Percentiles rank a stretch among this genome's conserved stretches.
phyloP scores from a whole-genome alignment of 2,329 filamentous ascomycete species.

The Furcasterigmium furcatum region DNA sequence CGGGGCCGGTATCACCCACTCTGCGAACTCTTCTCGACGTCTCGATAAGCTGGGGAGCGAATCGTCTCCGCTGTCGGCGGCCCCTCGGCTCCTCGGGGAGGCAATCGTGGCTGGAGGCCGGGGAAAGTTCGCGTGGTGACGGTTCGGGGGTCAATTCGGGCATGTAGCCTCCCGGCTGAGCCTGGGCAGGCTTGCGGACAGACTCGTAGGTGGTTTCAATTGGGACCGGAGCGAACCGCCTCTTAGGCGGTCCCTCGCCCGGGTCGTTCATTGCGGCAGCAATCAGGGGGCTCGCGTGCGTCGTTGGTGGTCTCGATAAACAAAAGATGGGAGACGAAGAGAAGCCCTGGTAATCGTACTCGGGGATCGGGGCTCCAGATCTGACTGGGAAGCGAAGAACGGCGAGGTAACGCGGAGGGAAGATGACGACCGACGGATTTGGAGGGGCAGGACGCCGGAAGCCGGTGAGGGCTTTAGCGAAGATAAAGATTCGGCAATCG shows the following conservation, averaged over 20 bases:
- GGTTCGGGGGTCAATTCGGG: slow-evolving; percentile 55
- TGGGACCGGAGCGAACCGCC: slow-evolving; percentile 65
- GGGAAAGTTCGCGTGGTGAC: slow-evolving; percentile 47
- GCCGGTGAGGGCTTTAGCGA: neutral
- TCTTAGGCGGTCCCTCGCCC: slow-evolving; percentile 28
- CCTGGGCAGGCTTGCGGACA: slow-evolving; percentile 36
- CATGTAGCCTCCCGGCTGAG: slow-evolving; percentile 37
- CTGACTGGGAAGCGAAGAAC: too few species aligned
- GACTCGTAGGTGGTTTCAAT: slow-evolving; percentile 70
- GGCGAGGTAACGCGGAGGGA: neutral
- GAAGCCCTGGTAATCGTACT: too few species aligned
- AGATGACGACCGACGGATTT: neutral
- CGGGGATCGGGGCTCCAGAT: too few species aligned
- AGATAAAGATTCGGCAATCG: neutral
- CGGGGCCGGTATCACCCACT: slow-evolving; percentile 60
- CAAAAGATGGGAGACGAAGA: too few species aligned
- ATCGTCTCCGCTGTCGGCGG: slow-evolving; percentile 40
- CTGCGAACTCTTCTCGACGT: slow-evolving; percentile 71
- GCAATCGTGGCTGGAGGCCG: slow-evolving; percentile 17
- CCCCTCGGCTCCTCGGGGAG: slow-evolving; percentile 17
- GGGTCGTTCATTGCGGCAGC: neutral
- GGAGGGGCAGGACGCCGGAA: neutral
- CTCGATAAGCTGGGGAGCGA: slow-evolving; percentile 78
- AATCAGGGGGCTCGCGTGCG: too few species aligned
- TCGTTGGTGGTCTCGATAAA: too few species aligned